Base-by-base conservation (phyloP, 2,329 filamentous ascomycete species). In the Botrytis pseudocinerea region DNA sequence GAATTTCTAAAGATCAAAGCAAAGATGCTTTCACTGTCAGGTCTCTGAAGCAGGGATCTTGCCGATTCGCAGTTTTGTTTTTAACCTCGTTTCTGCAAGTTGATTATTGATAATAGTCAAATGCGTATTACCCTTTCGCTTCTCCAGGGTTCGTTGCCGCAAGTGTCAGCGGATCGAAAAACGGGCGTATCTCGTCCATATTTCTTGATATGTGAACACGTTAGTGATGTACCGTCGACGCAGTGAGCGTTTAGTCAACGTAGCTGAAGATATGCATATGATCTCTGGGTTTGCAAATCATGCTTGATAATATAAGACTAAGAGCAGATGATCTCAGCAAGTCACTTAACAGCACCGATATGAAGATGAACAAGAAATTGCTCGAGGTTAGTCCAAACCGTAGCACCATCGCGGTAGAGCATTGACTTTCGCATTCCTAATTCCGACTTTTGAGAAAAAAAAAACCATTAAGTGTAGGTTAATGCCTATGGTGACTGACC, bases 91-190 rank as follows among this genome's bases (percentile, higher is more conserved):
- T 40, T 42, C 38, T 69, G 66, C 66, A 44, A 18, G 46, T 20
- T 69, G 66, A 69, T 69, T 69, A 69, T 69, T 69, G 51, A 61
- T 61, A 40, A 69, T n/a, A 25, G 7, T 4, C n/a, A 12, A 32
- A 35, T n/a, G n/a, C 35, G 28, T n/a, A n/a, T 35, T 16, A 28
- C 20, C 51, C 28, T 16, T 64, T n/a, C 25, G 25, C 25, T 8
- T 28, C 38, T 69, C 12, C 42, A 44, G 16, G 35, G 2, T 40
- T 35, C 38, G 35, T 18, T 35, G 44, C 28, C 5, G 51, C 28
- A 44, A 69, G n/a, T 28, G 54, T 28, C 66, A 69, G 38, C 28
- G 51, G 35, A 22, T 28, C 44, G 40, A n/a, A 10, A 44, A 60
- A 6, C 4, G 18, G 25, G 16, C 10, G 22, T 60, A 28, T 44